Percentiles rank a stretch among this genome's conserved stretches.
phyloP scores from a whole-genome alignment of 1,284 basidiomycete species.

The Coniferiporia weirii region DNA sequence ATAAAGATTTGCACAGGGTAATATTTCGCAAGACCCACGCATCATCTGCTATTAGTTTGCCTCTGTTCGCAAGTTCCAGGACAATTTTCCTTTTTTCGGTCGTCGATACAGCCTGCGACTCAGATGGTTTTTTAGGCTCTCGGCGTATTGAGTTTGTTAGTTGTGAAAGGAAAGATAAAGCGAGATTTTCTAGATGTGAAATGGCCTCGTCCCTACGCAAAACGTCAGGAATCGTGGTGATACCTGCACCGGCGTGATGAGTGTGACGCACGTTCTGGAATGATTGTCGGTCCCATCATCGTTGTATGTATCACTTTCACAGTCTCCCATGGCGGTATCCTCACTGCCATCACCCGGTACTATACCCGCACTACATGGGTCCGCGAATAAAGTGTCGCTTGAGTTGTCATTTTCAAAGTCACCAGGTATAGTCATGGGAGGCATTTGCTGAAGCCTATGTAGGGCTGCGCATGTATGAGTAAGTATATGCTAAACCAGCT shows the following conservation, averaged over 20 bases:
- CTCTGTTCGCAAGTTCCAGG: slow-evolving; percentile 28
- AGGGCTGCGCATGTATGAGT: too few species aligned
- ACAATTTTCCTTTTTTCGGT: slow-evolving; percentile 23
- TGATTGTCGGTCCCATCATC: background rate
- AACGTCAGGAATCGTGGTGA: background rate
- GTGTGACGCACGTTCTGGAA: background rate
- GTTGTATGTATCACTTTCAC: background rate
- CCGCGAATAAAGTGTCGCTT: background rate
- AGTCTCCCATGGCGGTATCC: background rate
- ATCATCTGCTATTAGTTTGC: slow-evolving; percentile 22
- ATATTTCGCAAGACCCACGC: slow-evolving; percentile 20
- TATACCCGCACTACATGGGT: background rate
- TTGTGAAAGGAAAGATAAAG: slow-evolving; percentile 50
- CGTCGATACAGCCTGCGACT: background rate
- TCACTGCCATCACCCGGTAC: background rate
- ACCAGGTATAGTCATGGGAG: background rate
- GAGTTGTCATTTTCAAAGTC: background rate
- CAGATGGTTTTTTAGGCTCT: slow-evolving; percentile 2
- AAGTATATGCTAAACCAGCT: too few species aligned
- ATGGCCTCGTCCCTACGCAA: slow-evolving; percentile 7
- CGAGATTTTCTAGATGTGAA: slow-evolving; percentile 42
- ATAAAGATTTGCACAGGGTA: background rate
- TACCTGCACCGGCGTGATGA: background rate
- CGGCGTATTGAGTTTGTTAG: slow-evolving; percentile 28
- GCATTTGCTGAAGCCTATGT: background rate